Conservation (phyloP, 495 filamentous ascomycete species). For the Xylaria flabelliformis region DNA sequence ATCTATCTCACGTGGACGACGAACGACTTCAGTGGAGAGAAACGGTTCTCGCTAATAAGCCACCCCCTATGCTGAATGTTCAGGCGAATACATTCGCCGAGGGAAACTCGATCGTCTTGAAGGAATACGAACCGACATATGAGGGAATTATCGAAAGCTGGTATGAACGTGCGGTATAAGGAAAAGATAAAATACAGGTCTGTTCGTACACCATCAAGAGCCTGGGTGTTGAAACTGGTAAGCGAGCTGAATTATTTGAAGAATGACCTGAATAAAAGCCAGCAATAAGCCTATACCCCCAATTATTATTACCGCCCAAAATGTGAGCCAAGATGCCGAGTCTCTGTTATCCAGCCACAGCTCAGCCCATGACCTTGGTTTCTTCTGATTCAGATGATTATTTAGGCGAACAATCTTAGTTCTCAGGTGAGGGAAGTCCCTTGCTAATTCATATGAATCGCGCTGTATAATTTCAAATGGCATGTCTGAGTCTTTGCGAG, state of each 20-base stretch:
- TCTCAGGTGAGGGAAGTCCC: conserved; percentile 31
- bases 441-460: background rate
- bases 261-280: conserved; percentile 9
- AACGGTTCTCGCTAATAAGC: conserved; percentile 37
- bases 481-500: background rate
- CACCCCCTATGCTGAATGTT: conserved; percentile 45
- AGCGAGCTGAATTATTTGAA: background rate
- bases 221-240: background rate
- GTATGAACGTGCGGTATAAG: background rate
- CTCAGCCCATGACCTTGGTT: conserved; percentile 22
- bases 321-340: conserved; percentile 24
- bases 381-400: conserved; percentile 17
- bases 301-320: conserved; percentile 24
- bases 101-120: conserved; percentile 43
- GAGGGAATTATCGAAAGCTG: background rate
- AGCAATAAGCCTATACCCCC: conserved; percentile 17
- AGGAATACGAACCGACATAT: conserved; percentile 3
- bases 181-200: background rate
- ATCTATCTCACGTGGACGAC: conserved; percentile 48
- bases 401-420: conserved; percentile 26
- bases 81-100: conserved; percentile 54
- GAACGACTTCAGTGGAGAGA: conserved; percentile 46
- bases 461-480: background rate
- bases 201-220: background rate
- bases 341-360: conserved; percentile 26